Percentiles rank a stretch among this genome's conserved stretches.
Conservation (phyloP, 495 filamentous ascomycete genomes). For the Pseudevernia furfuracea region DNA sequence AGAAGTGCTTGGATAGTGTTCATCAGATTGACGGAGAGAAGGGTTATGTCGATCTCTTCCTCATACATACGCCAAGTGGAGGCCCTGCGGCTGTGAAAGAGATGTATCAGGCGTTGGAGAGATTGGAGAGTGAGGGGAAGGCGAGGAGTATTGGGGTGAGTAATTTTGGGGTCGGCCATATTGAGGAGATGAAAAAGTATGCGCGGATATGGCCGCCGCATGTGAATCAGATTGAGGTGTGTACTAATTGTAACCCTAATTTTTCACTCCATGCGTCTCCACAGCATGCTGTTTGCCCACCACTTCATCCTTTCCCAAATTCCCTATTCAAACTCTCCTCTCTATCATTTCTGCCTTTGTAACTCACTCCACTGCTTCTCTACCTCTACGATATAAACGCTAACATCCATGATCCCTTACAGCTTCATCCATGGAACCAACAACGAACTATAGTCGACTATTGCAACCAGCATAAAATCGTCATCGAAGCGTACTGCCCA, state of each 20-base stretch:
- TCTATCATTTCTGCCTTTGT: background rate
- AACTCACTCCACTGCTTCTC: background rate
- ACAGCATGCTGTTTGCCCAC: no score
- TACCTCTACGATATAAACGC: background rate
- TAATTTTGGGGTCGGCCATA: constrained; percentile 57
- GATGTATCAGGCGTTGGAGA: constrained; percentile 61
- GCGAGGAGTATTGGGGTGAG: constrained; percentile 60
- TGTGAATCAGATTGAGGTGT: constrained; percentile 64
- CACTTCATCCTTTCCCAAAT: background rate
- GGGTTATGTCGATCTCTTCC: constrained; percentile 62
- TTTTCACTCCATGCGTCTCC: background rate
- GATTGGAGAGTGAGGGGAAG: constrained; percentile 48
- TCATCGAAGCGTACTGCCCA: constrained; percentile 60
- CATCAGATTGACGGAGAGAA: constrained; percentile 49
- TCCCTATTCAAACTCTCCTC: background rate
- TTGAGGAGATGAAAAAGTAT: constrained; percentile 55
- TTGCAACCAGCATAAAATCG: constrained; percentile 53
- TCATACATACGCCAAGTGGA: constrained; percentile 56
- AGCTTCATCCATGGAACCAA: constrained; percentile 64
- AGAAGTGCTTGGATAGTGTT: constrained; percentile 52
- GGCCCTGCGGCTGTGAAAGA: constrained; percentile 47
- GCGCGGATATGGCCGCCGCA: constrained; percentile 57
- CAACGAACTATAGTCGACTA: constrained; percentile 54
- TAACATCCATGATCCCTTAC: background rate
- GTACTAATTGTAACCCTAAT: background rate